These are phyloP conservation scores for Fusarium acutatum DNA, from an alignment of 2,329 filamentous ascomycete species.

Conservation along the genomic window DNA sequence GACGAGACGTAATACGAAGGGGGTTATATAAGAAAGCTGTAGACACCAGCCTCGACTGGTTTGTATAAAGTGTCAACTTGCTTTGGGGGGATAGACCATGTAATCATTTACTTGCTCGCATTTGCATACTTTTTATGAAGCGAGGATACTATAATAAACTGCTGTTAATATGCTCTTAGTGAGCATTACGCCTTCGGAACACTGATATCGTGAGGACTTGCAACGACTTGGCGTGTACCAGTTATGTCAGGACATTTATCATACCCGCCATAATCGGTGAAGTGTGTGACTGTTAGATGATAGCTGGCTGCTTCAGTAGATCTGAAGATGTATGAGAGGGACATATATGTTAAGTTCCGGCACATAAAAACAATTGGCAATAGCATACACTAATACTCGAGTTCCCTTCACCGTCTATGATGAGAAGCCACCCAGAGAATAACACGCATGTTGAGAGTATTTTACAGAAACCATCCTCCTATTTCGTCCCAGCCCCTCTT, in stretches of 20 bases:
- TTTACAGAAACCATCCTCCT: conserved; percentile 55
- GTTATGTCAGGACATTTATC: neutral
- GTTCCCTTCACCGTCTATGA: conserved; percentile 57
- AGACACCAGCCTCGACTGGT: neutral
- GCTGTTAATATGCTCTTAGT: neutral
- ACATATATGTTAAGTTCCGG: neutral
- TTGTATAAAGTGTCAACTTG: neutral
- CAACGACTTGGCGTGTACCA: neutral
- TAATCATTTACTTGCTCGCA: conserved; percentile 16
- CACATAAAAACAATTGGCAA: conserved; percentile 42
- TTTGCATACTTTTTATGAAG: neutral
- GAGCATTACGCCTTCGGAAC: neutral
- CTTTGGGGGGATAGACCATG: neutral
- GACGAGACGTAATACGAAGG: conserved; percentile 18
- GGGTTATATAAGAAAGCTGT: neutral
- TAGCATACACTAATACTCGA: conserved; percentile 55
- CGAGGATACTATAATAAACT: neutral
- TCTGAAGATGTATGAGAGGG: neutral
- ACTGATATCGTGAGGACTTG: neutral
- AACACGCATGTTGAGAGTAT: conserved; percentile 58
- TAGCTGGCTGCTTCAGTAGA: neutral
- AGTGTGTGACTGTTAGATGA: neutral
- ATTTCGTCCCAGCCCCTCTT: conserved; percentile 34
- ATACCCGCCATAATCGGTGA: neutral
- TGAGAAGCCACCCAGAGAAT: conserved; percentile 51